These are phyloP conservation scores for Aspergillus diversus DNA, from an alignment of 495 filamentous ascomycete genomes.

Conservation along the genomic window DNA sequence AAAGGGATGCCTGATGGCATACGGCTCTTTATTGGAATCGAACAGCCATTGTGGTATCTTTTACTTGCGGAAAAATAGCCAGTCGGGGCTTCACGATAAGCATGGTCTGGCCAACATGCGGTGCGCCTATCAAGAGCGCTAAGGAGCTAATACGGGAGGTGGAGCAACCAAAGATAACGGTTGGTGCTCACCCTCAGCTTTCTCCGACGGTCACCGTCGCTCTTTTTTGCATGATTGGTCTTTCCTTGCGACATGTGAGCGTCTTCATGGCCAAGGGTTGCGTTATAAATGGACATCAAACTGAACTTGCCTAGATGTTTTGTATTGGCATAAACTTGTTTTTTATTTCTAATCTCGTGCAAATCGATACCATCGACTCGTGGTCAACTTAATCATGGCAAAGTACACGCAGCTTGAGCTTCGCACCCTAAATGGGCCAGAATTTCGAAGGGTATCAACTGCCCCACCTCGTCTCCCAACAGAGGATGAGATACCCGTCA, in stretches of 20 bases:
- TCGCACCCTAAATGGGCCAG: conserved; percentile 31
- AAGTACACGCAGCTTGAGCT: conserved; percentile 40
- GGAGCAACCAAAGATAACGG: background rate
- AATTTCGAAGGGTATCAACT: conserved; percentile 39
- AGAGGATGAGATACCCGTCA: conserved; percentile 59
- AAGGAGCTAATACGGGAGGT: background rate
- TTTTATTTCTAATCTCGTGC: background rate
- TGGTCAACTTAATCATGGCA: conserved; percentile 8
- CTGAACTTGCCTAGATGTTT: background rate
- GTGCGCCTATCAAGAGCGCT: background rate
- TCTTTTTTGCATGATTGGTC: background rate
- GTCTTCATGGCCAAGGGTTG: background rate
- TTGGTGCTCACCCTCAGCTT: background rate
- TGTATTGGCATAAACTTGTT: background rate
- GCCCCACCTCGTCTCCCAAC: conserved; percentile 34
- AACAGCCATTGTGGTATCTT: background rate
- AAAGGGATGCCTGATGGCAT: background rate
- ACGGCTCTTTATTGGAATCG: background rate
- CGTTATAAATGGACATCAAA: background rate
- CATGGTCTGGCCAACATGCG: background rate
- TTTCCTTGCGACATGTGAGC: background rate
- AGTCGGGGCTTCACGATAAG: conserved; percentile 1
- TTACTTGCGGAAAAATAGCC: background rate
- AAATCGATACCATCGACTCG: background rate
- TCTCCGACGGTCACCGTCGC: conserved; percentile 9